Percentiles rank a stretch among this genome's conserved stretches.
Evolutionary conservation across 2,329 filamentous ascomycete species (phyloP).

Genomic region (Emergomyces pasteurianus): DNA sequence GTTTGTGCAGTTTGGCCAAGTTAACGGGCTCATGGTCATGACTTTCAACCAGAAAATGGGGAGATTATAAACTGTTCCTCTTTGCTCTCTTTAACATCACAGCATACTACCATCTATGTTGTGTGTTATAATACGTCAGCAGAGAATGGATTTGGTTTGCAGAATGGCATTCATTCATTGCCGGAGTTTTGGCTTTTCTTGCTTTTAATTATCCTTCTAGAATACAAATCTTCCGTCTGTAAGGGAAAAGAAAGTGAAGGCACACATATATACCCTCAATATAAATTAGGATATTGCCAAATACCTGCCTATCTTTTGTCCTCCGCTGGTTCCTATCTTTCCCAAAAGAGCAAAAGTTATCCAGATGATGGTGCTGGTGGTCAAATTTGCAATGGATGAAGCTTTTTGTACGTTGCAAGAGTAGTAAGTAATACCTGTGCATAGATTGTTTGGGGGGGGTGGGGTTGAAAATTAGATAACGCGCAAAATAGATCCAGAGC

Average conservation of each 20-base stretch:
- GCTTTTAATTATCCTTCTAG: not conserved
- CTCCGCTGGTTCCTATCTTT: too few species aligned
- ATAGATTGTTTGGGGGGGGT: not conserved
- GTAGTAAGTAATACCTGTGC: not conserved
- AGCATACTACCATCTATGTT: not conserved
- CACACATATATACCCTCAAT: not conserved
- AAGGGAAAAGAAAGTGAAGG: not conserved
- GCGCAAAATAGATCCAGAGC: not conserved
- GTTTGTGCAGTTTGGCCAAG: not conserved
- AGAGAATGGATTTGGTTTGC: not conserved
- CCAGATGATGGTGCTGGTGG: not conserved
- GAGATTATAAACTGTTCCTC: not conserved
- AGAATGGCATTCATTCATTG: not conserved
- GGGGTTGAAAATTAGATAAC: not conserved
- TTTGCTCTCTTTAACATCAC: not conserved
- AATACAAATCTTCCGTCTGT: not conserved
- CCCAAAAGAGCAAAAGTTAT: not conserved
- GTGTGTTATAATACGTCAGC: not conserved
- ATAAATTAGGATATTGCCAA: not conserved
- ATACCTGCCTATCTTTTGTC: not conserved
- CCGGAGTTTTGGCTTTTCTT: not conserved
- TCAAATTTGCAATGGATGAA: not conserved
- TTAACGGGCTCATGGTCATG: not conserved
- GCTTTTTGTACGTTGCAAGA: not conserved
- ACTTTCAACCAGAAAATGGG: not conserved